These are phyloP conservation scores for Thelonectria blattea DNA, from an alignment of 2,329 filamentous ascomycete genomes.

Conservation along the genomic window DNA sequence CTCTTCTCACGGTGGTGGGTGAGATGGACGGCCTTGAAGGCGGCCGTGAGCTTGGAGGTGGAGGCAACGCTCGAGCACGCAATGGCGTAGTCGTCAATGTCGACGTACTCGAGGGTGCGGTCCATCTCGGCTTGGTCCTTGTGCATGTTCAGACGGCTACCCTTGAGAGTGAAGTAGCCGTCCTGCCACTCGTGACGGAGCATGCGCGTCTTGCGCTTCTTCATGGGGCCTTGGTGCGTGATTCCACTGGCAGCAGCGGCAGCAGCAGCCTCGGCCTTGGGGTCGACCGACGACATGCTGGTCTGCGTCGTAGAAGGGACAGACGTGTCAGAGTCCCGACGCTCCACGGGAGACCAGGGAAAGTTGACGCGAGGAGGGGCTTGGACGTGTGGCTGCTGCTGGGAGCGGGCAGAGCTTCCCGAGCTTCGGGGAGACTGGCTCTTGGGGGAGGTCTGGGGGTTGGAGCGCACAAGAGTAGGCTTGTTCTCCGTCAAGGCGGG, in stretches of 20 bases:
- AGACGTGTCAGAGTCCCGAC: slow-evolving; percentile 52
- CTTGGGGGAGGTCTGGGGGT: slow-evolving; percentile 43
- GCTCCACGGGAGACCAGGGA: slow-evolving; percentile 61
- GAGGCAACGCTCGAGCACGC: slow-evolving; percentile 80
- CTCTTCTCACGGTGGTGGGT: slow-evolving; percentile 59
- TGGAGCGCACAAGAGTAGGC: slow-evolving; percentile 46
- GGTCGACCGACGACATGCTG: slow-evolving; percentile 24
- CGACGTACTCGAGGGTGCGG: slow-evolving; percentile 76
- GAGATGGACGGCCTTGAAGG: slow-evolving; percentile 81
- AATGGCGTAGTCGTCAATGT: slow-evolving; percentile 88
- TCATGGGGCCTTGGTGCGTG: slow-evolving; percentile 86
- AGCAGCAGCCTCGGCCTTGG: slow-evolving; percentile 24
- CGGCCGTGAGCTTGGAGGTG: slow-evolving; percentile 81
- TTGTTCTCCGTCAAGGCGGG: slow-evolving; percentile 73
- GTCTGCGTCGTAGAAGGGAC: slow-evolving; percentile 46
- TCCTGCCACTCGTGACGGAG: slow-evolving; percentile 94
- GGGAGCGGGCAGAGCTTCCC: slow-evolving; percentile 41
- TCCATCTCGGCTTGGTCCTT: slow-evolving; percentile 60
- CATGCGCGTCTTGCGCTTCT: slow-evolving; percentile 89
- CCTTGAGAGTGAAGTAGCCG: slow-evolving; percentile 85
- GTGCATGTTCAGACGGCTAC: slow-evolving; percentile 78
- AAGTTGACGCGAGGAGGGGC: slow-evolving; percentile 62
- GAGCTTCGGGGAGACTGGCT: slow-evolving; percentile 47
- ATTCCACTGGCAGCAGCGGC: slow-evolving; percentile 55
- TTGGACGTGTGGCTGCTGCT: slow-evolving; percentile 50